Base-by-base conservation (phyloP, 192 early-diverging fungal genomes). In the Allomyces arbusculus region DNA sequence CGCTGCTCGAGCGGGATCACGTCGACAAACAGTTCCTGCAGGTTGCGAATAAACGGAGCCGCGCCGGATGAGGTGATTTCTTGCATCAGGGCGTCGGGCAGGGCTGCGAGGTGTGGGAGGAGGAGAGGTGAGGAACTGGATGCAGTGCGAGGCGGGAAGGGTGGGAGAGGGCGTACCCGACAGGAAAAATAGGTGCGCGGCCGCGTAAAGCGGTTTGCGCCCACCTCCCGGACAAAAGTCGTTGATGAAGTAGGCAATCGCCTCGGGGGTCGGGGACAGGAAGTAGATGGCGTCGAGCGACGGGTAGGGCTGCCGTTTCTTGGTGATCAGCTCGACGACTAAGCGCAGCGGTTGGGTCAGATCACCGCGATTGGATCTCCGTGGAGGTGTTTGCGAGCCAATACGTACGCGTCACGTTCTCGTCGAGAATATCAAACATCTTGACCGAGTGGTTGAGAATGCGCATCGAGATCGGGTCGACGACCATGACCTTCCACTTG, bases 401-500 rank as follows among this genome's bases (percentile, higher is more conserved):
- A 40, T 8, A 40, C 33, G 33, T 40, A 40, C 33, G 50, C 12
- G 50, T 74, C 68, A 76, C 86, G 44, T 87, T 86, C 68, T 85
- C 82, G 68, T 88, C 84, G 11, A 86, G 74, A 63, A 88, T 86
- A 69, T 88, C 85, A 71, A 81, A 79, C 80, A 87, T 91, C 69
- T 89, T 89, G 74, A 85, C 86, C 6, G 85, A 79, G 10, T 81
- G 82, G 65, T 81, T 85, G 12, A 91, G 71, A 44, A 92, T 82
- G 44, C 86, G 82, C 63, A 83, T 70, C 22, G 88, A 80, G 45
- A 82, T 82, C 33, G 79, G 74, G 78, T 92, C 90, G 0, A 91
- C 82, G 12, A 92, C 86, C 4, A 91, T 73, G 66, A 92, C 81
- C 73, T 92, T 92, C 87, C 86, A 92, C 66, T 79, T 75, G 63